phyloP scores from a whole-genome alignment of 805 yeast species.

The Saturnispora besseyi region DNA sequence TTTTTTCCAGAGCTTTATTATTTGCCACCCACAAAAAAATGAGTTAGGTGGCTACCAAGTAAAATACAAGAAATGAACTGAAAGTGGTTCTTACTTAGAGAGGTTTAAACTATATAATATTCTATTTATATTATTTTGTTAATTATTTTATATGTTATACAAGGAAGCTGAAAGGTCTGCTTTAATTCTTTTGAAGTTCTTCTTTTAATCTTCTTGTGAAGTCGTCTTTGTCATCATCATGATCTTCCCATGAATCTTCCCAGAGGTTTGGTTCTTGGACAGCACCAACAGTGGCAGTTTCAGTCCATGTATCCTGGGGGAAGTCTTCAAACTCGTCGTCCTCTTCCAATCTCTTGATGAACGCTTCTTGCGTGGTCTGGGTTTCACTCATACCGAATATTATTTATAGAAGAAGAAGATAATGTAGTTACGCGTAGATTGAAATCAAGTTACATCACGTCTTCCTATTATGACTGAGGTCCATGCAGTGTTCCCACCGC shows the following conservation, averaged over 20 bases:
- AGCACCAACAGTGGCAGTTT: constrained; percentile 42
- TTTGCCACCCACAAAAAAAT: neutral
- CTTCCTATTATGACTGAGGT: neutral
- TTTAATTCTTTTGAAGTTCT: constrained; percentile 16
- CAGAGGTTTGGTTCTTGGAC: constrained; percentile 58
- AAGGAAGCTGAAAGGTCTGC: neutral
- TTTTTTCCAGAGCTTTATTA: neutral
- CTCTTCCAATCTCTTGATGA: constrained; percentile 74
- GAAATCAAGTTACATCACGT: neutral
- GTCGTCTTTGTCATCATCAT: constrained; percentile 76
- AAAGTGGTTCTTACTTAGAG: neutral
- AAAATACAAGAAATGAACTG: neutral
- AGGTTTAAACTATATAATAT: too few species aligned
- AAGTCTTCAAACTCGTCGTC: constrained; percentile 97
- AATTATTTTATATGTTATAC: neutral
- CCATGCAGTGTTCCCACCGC: neutral
- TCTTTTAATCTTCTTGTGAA: constrained; percentile 66
- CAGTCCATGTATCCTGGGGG: constrained; percentile 84
- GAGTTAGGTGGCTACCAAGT: neutral
- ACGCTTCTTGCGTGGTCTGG: constrained; percentile 13
- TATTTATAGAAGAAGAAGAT: neutral
- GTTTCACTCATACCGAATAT: neutral
- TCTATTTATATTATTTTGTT: neutral
- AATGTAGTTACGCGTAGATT: neutral
- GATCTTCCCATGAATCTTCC: constrained; percentile 98